Conservation (phyloP, 2,329 filamentous ascomycete genomes). For the Aspergillus viridinutans region DNA sequence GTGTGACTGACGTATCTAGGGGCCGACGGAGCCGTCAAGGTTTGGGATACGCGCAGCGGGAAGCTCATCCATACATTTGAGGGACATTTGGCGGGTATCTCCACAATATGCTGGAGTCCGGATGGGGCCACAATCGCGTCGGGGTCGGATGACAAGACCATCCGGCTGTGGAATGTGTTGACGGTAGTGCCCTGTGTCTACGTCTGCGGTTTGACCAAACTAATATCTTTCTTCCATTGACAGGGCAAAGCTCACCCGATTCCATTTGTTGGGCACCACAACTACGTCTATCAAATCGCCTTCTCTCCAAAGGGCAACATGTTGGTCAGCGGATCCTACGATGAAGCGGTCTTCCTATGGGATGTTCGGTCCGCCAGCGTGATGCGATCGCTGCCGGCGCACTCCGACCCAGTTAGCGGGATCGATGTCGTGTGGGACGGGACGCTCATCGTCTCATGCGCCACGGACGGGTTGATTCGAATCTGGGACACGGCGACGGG, state of each 20-base stretch:
- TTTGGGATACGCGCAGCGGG: conserved; percentile 80
- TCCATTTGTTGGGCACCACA: conserved; percentile 80
- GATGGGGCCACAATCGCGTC: conserved; percentile 84
- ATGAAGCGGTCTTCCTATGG: conserved; percentile 96
- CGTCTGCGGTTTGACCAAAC: neutral
- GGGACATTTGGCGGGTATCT: conserved; percentile 89
- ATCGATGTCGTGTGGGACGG: conserved; percentile 93
- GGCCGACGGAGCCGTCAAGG: conserved; percentile 83
- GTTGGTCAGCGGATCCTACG: conserved; percentile 89
- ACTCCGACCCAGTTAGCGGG: conserved; percentile 89
- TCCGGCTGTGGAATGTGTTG: conserved; percentile 78
- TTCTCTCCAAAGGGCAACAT: conserved; percentile 99
- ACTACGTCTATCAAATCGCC: conserved; percentile 89
- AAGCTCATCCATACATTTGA: conserved; percentile 81
- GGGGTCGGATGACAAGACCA: conserved; percentile 93
- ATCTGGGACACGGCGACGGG: conserved; percentile 96
- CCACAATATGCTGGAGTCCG: conserved; percentile 88
- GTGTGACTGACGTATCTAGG: conserved; percentile 40
- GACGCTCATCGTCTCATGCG: conserved; percentile 86
- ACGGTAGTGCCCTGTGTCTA: conserved; percentile 34
- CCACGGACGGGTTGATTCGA: conserved; percentile 83
- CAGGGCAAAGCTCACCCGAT: conserved; percentile 55
- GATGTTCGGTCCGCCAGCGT: conserved; percentile 82
- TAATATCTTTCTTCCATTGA: neutral
- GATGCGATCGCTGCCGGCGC: conserved; percentile 88